Evolutionary conservation across 257 asterid genomes (phyloP).

Genomic region (Primulina tabacum): DNA sequence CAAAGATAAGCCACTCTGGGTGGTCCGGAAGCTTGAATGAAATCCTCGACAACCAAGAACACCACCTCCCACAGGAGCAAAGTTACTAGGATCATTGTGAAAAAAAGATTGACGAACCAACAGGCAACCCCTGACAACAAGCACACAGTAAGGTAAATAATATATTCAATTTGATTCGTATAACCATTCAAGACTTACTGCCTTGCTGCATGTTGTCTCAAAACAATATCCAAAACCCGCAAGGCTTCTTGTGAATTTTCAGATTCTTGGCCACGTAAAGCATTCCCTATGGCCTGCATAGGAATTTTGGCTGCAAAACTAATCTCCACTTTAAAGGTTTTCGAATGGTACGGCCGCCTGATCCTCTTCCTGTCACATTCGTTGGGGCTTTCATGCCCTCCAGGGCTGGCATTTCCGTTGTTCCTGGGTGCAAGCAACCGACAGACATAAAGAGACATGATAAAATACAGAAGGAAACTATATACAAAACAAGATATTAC

Average conservation of each 20-base stretch:
- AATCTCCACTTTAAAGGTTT: constrained; percentile 53
- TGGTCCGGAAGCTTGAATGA: constrained; percentile 81
- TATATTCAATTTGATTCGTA: not conserved
- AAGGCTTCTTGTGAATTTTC: not conserved
- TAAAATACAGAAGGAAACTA: constrained; percentile 2
- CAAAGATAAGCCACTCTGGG: constrained; percentile 81
- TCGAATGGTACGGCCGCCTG: constrained; percentile 66
- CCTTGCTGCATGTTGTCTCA: constrained; percentile 96
- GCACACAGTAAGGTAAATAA: constrained; percentile 12
- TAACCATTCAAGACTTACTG: constrained; percentile 53
- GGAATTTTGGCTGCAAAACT: not conserved
- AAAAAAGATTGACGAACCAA: constrained; percentile 85
- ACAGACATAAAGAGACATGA: constrained; percentile 4
- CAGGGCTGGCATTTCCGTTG: constrained; percentile 69
- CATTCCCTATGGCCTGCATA: not conserved
- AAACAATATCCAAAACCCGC: constrained; percentile 70
- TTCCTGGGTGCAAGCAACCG: constrained; percentile 45
- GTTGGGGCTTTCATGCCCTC: constrained; percentile 48
- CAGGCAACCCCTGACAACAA: constrained; percentile 68
- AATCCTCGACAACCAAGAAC: constrained; percentile 88
- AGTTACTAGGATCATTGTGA: constrained; percentile 66
- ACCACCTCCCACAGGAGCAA: constrained; percentile 86
- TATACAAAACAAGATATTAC: not conserved
- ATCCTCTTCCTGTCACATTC: constrained; percentile 62
- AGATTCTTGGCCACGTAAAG: not conserved